Conservation (phyloP, 2,329 filamentous ascomycete species). For the Aspergillus sp. region DNA sequence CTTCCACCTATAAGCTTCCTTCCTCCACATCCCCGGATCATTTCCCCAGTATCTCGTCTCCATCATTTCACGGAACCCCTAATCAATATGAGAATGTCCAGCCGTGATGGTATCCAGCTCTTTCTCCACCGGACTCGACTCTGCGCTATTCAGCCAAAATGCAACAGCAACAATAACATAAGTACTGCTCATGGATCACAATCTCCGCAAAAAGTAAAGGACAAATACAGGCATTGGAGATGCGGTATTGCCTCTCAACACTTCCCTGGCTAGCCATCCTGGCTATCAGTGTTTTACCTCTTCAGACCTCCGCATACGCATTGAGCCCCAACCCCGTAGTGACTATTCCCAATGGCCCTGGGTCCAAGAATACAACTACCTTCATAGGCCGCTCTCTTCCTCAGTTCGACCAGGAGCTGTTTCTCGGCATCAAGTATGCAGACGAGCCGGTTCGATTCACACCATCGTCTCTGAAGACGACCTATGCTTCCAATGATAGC, state of each 20-base stretch:
- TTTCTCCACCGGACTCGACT: background rate
- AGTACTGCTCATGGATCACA: background rate
- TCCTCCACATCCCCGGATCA: background rate
- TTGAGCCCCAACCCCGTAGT: background rate
- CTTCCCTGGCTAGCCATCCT: constrained; percentile 4
- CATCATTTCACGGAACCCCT: background rate
- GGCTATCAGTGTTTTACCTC: background rate
- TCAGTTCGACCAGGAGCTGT: constrained; percentile 28
- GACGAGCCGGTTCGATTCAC: constrained; percentile 29
- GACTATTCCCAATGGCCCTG: background rate
- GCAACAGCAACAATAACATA: background rate
- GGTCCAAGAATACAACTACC: constrained; percentile 12
- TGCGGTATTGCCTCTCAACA: background rate
- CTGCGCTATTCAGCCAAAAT: background rate
- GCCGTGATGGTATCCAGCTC: background rate
- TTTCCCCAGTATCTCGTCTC: background rate
- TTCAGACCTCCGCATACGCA: background rate
- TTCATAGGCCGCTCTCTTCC: constrained; percentile 28
- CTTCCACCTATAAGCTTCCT: constrained; percentile 19
- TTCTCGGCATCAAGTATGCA: constrained; percentile 32
- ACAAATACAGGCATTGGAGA: background rate
- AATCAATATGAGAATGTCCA: background rate
- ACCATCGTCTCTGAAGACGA: constrained; percentile 21
- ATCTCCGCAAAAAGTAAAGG: background rate
- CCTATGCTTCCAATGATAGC: constrained; percentile 23